These are phyloP conservation scores for Moesziomyces sp. DNA, from an alignment of 1,284 basidiomycete genomes.

Conservation along the genomic window DNA sequence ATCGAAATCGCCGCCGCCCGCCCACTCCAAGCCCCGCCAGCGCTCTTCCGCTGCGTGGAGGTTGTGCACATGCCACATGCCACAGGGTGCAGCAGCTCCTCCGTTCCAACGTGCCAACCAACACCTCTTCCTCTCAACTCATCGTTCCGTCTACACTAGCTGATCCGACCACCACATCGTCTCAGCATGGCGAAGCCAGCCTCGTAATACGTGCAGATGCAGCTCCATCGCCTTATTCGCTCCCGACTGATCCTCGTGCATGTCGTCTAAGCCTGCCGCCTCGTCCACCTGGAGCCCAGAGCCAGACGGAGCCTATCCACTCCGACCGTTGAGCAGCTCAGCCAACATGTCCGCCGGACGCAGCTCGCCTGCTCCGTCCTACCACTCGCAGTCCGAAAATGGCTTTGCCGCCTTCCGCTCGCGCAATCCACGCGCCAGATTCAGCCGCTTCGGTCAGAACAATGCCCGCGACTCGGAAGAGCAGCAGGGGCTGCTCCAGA, in stretches of 20 bases:
- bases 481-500: constrained; percentile 43
- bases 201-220: neutral
- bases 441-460: constrained; percentile 47
- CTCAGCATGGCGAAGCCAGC: constrained; percentile 1
- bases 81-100: constrained; percentile 4
- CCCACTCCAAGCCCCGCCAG: neutral
- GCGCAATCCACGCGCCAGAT: constrained; percentile 32
- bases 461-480: constrained; percentile 44
- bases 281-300: constrained; percentile 15
- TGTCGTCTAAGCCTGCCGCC: constrained; percentile 27
- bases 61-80: constrained; percentile 15
- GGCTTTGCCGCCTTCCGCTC: constrained; percentile 46
- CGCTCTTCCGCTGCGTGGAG: constrained; percentile 5
- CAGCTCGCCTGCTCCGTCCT: constrained; percentile 39
- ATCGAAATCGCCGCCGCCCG: constrained; percentile 8
- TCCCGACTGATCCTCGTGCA: constrained; percentile 14
- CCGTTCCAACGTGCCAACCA: neutral
- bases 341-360: constrained; percentile 36
- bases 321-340: constrained; percentile 7
- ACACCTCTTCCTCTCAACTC: neutral
- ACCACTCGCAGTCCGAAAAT: constrained; percentile 29
- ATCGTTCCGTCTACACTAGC: neutral
- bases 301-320: constrained; percentile 26
- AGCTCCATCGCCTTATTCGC: constrained; percentile 5
- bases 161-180: neutral